Conservation (phyloP, 768 basidiomycete genomes). For the Neoboletus brunneissimus region DNA sequence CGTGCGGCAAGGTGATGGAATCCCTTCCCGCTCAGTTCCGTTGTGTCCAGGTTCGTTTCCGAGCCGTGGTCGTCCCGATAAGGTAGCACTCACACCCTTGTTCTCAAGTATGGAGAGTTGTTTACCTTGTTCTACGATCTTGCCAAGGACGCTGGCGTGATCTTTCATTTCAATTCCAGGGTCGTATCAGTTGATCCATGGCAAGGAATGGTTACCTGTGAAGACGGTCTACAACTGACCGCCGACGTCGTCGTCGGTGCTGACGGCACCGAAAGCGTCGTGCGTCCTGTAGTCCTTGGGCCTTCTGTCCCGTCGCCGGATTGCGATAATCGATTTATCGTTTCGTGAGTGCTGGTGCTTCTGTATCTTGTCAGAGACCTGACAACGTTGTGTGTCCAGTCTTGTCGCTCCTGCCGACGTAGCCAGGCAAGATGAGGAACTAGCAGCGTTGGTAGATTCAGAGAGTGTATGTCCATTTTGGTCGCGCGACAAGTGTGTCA, state of each 20-base stretch:
- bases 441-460: slow-evolving; percentile 8
- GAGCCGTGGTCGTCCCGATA: neutral
- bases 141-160: slow-evolving; percentile 45
- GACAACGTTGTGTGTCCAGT: neutral
- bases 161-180: slow-evolving; percentile 40
- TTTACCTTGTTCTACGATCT: slow-evolving; percentile 47
- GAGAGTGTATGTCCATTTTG: slow-evolving; percentile 7
- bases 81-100: neutral
- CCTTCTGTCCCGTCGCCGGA: slow-evolving; percentile 5
- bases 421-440: slow-evolving; percentile 18
- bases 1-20: slow-evolving; percentile 43
- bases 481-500: neutral
- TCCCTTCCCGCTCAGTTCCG: slow-evolving; percentile 46
- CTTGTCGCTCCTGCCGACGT: slow-evolving; percentile 17
- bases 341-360: slow-evolving; percentile 11
- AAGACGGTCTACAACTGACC: slow-evolving; percentile 39
- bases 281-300: slow-evolving; percentile 34
- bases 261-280: slow-evolving; percentile 52
- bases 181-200: slow-evolving; percentile 37
- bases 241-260: slow-evolving; percentile 60
- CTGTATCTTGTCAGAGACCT: neutral
- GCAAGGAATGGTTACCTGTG: slow-evolving; percentile 29
- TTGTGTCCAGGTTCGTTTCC: slow-evolving; percentile 44
- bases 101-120: slow-evolving; percentile 49
- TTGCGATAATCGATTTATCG: slow-evolving; percentile 11